A percentile compares a stretch with the other conserved stretches of the same genome.
Evolutionary conservation across 257 asterid genomes (phyloP).

Genomic region (Fraxinus cuspidata): DNA sequence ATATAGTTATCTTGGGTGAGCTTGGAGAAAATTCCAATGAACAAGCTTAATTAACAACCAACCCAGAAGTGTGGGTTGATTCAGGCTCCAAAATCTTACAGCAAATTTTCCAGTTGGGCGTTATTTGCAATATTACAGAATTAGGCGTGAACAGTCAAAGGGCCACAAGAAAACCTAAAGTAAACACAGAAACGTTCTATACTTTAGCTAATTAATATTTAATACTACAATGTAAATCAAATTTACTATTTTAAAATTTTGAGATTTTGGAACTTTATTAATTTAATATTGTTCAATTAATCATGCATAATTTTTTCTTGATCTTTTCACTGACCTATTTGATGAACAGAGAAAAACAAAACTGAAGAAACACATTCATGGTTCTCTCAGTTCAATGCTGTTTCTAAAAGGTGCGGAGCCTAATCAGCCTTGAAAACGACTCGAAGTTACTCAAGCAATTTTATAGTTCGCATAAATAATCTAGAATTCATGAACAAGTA

Average conservation of each 20-base stretch:
- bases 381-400: background rate
- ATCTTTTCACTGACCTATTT: slow-evolving; percentile 12
- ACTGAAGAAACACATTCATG: background rate
- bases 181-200: no score
- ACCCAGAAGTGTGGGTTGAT: no score
- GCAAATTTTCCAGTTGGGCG: no score
- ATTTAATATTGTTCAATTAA: slow-evolving; percentile 1
- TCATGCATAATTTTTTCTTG: background rate
- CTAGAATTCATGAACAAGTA: slow-evolving; percentile 2
- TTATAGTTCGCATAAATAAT: background rate
- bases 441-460: background rate
- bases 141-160: no score
- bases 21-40: no score
- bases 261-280: background rate
- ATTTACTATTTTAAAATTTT: slow-evolving; percentile 11
- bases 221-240: background rate
- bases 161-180: no score
- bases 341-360: background rate
- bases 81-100: no score
- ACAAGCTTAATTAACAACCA: no score
- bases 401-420: background rate
- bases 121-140: no score
- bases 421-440: slow-evolving; percentile 14
- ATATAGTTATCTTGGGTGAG: no score
- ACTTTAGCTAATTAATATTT: no score